These are phyloP conservation scores for Aulographum hederae DNA, from an alignment of 2,329 filamentous ascomycete species.

Conservation along the genomic window DNA sequence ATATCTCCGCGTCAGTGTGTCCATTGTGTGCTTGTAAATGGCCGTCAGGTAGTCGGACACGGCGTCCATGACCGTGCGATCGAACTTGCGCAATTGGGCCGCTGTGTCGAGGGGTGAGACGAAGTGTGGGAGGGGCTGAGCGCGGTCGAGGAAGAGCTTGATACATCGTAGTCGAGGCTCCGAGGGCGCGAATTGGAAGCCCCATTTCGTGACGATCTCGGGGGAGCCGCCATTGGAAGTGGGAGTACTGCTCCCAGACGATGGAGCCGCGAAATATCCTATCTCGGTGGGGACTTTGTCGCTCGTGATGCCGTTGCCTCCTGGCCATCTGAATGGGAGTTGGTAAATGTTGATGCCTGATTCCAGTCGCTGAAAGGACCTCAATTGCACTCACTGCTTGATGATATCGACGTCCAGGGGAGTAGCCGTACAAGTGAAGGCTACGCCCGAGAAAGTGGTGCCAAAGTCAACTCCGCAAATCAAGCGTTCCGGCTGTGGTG, in stretches of 20 bases:
- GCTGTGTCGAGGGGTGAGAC: slow-evolving; percentile 62
- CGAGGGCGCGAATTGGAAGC: slow-evolving; percentile 65
- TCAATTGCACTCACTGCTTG: slow-evolving; percentile 6
- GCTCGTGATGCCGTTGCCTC: slow-evolving; percentile 70
- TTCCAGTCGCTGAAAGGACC: neutral
- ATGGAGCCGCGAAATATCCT: slow-evolving; percentile 30
- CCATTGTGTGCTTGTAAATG: slow-evolving; percentile 61
- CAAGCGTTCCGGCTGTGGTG: slow-evolving; percentile 39
- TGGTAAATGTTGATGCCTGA: neutral
- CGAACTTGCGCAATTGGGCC: slow-evolving; percentile 53
- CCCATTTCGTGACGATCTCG: slow-evolving; percentile 42
- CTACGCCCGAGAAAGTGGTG: slow-evolving; percentile 75
- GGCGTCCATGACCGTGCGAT: slow-evolving; percentile 62
- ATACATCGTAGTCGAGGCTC: slow-evolving; percentile 62
- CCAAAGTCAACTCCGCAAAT: slow-evolving; percentile 72
- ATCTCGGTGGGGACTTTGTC: slow-evolving; percentile 76
- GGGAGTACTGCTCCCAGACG: slow-evolving; percentile 26
- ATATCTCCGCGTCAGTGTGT: slow-evolving; percentile 55
- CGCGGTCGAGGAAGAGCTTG: slow-evolving; percentile 67
- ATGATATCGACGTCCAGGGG: slow-evolving; percentile 71
- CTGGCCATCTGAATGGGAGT: slow-evolving; percentile 41
- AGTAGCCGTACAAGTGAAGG: no score
- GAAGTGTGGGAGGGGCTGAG: slow-evolving; percentile 65
- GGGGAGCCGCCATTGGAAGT: slow-evolving; percentile 9
- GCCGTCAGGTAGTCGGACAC: slow-evolving; percentile 65